Evolutionary conservation across 2,329 filamentous ascomycete genomes (phyloP).

Genomic region (Exophiala lecanii-corni): DNA sequence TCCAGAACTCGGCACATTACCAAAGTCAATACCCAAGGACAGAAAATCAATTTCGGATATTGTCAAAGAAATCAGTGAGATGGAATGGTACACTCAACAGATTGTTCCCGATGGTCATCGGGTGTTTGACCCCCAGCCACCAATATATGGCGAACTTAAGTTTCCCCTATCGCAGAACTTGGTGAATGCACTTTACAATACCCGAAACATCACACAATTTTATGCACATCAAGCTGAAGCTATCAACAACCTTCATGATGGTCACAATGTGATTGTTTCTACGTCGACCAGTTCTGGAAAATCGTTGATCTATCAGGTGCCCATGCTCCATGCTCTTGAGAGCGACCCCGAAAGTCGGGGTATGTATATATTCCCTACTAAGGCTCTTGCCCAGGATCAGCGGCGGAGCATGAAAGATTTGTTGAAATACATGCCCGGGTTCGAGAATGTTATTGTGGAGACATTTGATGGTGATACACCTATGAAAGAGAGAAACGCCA

Average conservation of each 20-base stretch:
- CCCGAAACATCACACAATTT: constrained; percentile 75
- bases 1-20: constrained; percentile 38
- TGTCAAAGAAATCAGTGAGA: constrained; percentile 71
- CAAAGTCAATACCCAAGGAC: constrained; percentile 70
- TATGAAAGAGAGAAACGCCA: constrained; percentile 69
- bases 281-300: constrained; percentile 97
- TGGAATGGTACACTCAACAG: constrained; percentile 85
- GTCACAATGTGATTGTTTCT: constrained; percentile 82
- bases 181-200: constrained; percentile 95
- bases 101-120: constrained; percentile 91
- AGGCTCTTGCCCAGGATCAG: constrained; percentile 93
- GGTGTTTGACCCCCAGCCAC: constrained; percentile 78
- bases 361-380: constrained; percentile 98
- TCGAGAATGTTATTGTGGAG: constrained; percentile 75
- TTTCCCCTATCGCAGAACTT: constrained; percentile 85
- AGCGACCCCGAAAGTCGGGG: constrained; percentile 70
- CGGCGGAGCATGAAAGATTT: constrained; percentile 81
- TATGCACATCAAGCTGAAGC: constrained; percentile 93
- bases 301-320: constrained; percentile 95
- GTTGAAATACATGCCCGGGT: constrained; percentile 69
- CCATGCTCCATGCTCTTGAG: constrained; percentile 82
- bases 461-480: constrained; percentile 95
- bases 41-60: constrained; percentile 80
- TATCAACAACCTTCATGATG: constrained; percentile 79
- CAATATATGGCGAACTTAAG: constrained; percentile 75